Base-by-base conservation (phyloP, 345 rosid species). In the Toxicodendron radicans region DNA sequence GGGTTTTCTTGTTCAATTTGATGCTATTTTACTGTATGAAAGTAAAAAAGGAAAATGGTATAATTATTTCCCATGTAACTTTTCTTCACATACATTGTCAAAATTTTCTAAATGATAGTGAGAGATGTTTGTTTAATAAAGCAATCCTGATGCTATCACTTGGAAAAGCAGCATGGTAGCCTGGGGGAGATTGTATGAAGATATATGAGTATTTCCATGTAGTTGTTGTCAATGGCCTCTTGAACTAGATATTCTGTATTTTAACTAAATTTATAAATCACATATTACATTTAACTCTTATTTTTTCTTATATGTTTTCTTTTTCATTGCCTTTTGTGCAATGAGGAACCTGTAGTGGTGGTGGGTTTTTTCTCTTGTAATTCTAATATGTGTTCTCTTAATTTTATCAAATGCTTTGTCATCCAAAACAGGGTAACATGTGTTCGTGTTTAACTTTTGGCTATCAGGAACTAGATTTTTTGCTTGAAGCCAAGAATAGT, bases 401-500 rank as follows among this genome's bases (percentile, higher is more conserved):
- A 4, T 51, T 16, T 35, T 48, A 4, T 68, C 8, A 41, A 60
- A 60, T 49, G 52, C 38, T 9, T 75, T 64, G 67, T 23, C 46
- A 16, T 60, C 46, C 24, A 41, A 58, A 62, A 59, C 24, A 7
- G n/a, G 38, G 23, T 30, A 58, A 62, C 58, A 41, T 75, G 66
- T 51, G 54, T 41, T 24, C 73, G 30, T 11, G 8, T 48, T 60
- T 24, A 64, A 49, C 35, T 74, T 68, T 71, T 71, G 68, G 62
- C 71, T 23, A 48, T 81, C 89, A 91, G 99, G 99, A 95, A 76
- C 83, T 95, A 57, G 90, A 95, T 83, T 95, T 95, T 86, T 83
- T 93, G 87, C 78, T 83, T 46, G 99, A 95, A 88, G 99, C 97
- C 49, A 90, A 84, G 85, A 95, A 93, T 83, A 89, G 88, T 38